Conservation (phyloP, 257 asterid species). For the Solanum clarkiae region DNA sequence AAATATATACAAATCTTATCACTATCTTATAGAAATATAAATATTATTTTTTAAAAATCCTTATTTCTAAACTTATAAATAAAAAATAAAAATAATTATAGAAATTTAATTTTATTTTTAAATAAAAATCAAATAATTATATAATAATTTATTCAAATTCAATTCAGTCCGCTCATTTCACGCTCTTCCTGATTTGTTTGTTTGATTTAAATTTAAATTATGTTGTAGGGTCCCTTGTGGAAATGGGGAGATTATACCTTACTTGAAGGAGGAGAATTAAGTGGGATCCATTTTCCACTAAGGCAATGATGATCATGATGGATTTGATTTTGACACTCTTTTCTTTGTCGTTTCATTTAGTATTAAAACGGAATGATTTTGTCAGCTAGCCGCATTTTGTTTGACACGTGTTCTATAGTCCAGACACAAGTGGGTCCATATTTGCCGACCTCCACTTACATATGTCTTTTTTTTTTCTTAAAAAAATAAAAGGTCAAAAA, state of each 20-base stretch:
- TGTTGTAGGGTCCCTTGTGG: neutral
- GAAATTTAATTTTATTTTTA: too few species aligned
- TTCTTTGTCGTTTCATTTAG: neutral
- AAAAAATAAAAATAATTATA: too few species aligned
- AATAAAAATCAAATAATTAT: too few species aligned
- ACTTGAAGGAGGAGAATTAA: slow-evolving; percentile 18
- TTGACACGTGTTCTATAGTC: neutral
- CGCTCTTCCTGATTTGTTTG: neutral
- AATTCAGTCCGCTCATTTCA: neutral
- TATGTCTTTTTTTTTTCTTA: neutral
- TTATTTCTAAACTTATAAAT: too few species aligned
- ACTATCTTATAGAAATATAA: too few species aligned
- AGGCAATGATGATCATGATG: neutral
- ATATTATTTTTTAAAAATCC: too few species aligned
- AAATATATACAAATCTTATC: too few species aligned
- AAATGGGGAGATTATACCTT: slow-evolving; percentile 14
- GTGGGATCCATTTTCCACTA: neutral
- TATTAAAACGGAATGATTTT: neutral
- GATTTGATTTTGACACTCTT: neutral
- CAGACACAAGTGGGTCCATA: neutral
- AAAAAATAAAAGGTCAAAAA: too few species aligned
- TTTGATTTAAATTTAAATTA: neutral
- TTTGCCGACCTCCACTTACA: neutral
- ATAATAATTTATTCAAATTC: too few species aligned
- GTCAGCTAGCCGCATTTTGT: neutral